Evolutionary conservation across 495 filamentous ascomycete genomes (phyloP).

Genomic region (Penicillium fimorum): DNA sequence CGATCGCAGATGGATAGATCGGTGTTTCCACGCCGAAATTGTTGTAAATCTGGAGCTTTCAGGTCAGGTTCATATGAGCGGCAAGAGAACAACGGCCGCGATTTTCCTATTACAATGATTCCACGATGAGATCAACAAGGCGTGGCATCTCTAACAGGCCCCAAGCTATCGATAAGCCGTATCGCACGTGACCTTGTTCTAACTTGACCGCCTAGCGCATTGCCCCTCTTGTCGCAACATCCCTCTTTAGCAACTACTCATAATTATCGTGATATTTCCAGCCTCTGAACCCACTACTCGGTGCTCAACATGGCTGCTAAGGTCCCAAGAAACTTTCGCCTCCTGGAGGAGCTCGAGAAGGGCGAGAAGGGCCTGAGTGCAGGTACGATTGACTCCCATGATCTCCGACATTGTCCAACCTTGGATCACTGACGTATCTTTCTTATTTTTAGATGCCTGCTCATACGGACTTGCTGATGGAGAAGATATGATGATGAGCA

Average conservation of each 20-base stretch:
- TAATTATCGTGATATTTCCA: conserved; percentile 7
- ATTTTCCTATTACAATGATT: background rate
- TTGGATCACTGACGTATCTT: conserved; percentile 16
- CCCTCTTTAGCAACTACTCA: conserved; percentile 4
- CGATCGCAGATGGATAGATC: background rate
- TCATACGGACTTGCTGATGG: conserved; percentile 94
- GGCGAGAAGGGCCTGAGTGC: conserved; percentile 96
- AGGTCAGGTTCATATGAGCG: background rate
- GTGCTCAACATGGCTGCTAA: conserved; percentile 67
- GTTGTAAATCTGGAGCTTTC: background rate
- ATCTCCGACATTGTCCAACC: conserved; percentile 7
- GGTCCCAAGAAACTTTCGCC: conserved; percentile 89
- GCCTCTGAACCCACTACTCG: background rate
- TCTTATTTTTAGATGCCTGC: conserved; percentile 70
- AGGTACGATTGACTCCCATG: conserved; percentile 49
- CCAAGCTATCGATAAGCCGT: conserved; percentile 36
- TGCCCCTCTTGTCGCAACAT: conserved; percentile 25
- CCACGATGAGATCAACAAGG: conserved; percentile 1
- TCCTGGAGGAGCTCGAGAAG: conserved; percentile 97
- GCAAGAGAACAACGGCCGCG: background rate
- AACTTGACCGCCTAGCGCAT: conserved; percentile 16
- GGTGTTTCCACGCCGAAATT: background rate
- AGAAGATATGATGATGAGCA: conserved; percentile 94
- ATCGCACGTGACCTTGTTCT: conserved; percentile 33
- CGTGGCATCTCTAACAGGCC: conserved; percentile 35